Conservation (phyloP, 352 stramenopile genomes). For the Phytophthora brassicae region DNA sequence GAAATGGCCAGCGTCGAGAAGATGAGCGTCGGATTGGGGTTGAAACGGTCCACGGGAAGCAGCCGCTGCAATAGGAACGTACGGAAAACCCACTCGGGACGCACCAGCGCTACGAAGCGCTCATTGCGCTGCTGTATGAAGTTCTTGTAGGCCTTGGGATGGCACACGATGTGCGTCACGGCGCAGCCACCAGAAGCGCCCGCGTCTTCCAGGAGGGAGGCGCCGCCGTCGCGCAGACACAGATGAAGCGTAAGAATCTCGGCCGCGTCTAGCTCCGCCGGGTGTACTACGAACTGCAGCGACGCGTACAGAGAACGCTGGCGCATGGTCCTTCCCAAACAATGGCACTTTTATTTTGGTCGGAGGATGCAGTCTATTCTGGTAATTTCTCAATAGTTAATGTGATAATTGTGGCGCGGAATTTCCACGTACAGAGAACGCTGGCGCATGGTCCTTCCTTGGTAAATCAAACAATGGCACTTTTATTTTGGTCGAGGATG, state of each 20-base stretch:
- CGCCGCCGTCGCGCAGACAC: constrained; percentile 67
- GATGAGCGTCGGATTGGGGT: constrained; percentile 69
- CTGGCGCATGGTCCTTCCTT: constrained; percentile 35
- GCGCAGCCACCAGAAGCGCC: constrained; percentile 14
- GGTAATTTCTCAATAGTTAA: not conserved
- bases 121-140: constrained; percentile 57
- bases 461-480: not conserved
- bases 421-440: too few relatives aligned
- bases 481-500: not conserved
- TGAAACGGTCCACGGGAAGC: constrained; percentile 74
- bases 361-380: not conserved
- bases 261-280: constrained; percentile 39
- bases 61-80: constrained; percentile 65
- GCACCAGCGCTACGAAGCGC: constrained; percentile 73
- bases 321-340: constrained; percentile 37
- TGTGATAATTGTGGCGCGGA: not conserved
- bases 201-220: constrained; percentile 39
- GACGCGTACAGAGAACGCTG: constrained; percentile 46
- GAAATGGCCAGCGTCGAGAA: constrained; percentile 80
- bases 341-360: not conserved
- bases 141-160: constrained; percentile 48
- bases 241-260: constrained; percentile 52
- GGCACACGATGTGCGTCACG: constrained; percentile 78
- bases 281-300: constrained; percentile 58
- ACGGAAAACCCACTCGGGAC: constrained; percentile 81